phyloP scores from a whole-genome alignment of 2,329 filamentous ascomycete genomes.

The Trichophaea hybrida region DNA sequence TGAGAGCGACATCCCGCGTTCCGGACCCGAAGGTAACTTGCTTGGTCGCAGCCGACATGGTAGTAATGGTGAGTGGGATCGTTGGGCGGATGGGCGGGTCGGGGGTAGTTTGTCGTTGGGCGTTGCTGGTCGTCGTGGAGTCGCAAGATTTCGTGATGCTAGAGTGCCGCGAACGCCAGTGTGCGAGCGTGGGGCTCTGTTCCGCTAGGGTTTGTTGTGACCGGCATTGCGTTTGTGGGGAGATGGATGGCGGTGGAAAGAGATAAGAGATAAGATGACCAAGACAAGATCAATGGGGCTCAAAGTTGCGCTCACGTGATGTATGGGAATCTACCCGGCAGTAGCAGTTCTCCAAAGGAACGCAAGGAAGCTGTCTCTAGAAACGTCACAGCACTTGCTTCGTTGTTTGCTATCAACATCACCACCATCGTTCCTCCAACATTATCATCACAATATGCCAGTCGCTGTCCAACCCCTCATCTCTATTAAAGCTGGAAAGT shows the following conservation, averaged over 20 bases:
- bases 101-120: not conserved
- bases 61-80: slow-evolving; percentile 1
- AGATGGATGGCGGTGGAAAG: not conserved
- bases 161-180: not conserved
- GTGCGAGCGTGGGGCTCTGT: not conserved
- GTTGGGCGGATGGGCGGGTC: not conserved
- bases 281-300: not conserved
- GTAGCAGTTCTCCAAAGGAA: too few relatives aligned
- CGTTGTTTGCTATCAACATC: too few relatives aligned
- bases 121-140: not conserved
- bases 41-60: slow-evolving; percentile 52
- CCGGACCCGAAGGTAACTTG: slow-evolving; percentile 97
- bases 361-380: too few relatives aligned
- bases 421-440: not conserved
- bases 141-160: not conserved
- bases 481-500: slow-evolving; percentile 26
- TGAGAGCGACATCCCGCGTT: slow-evolving; percentile 71
- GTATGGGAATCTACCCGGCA: not conserved
- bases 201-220: not conserved
- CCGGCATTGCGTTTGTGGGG: not conserved
- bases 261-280: not conserved
- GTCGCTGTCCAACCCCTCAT: slow-evolving; percentile 16
- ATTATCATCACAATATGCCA: slow-evolving; percentile 3
- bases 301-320: not conserved
- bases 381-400: too few relatives aligned